Evolutionary conservation across 2,329 filamentous ascomycete genomes (phyloP).

Genomic region (Aureobasidium sp.): DNA sequence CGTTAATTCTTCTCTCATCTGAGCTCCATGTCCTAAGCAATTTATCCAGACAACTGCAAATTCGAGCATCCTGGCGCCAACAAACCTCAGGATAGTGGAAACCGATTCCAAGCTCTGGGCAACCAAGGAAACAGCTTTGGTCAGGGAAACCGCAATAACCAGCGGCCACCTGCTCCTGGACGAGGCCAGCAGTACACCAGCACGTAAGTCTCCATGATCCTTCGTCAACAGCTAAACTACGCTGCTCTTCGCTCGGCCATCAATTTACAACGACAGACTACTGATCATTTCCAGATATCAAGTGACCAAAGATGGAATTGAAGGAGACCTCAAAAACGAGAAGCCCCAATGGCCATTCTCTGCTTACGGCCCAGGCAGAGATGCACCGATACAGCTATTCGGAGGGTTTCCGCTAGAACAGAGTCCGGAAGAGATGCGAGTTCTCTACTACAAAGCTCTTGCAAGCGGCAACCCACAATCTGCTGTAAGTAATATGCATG

Average conservation of each 20-base stretch:
- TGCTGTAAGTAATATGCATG: slow-evolving; percentile 34
- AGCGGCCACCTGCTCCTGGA: slow-evolving; percentile 24
- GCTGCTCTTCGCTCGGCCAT: background rate
- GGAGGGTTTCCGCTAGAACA: slow-evolving; percentile 71
- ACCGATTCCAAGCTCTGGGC: slow-evolving; percentile 50
- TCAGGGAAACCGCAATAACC: slow-evolving; percentile 14
- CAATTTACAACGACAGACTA: background rate
- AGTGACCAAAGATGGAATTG: slow-evolving; percentile 52
- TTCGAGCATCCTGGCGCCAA: slow-evolving; percentile 45
- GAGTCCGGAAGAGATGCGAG: slow-evolving; percentile 77
- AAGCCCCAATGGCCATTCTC: slow-evolving; percentile 80
- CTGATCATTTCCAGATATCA: slow-evolving; percentile 34
- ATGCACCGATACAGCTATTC: slow-evolving; percentile 74
- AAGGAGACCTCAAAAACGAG: slow-evolving; percentile 59
- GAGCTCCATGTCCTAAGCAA: background rate
- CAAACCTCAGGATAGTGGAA: slow-evolving; percentile 29
- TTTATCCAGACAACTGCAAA: slow-evolving; percentile 45
- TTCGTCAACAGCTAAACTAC: background rate
- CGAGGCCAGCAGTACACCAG: slow-evolving; percentile 28
- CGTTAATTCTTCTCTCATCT: background rate
- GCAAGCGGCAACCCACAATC: slow-evolving; percentile 50
- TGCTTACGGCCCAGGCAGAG: slow-evolving; percentile 67
- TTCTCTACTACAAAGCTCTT: slow-evolving; percentile 58
- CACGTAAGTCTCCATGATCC: background rate
- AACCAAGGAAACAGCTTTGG: slow-evolving; percentile 23